Base-by-base conservation (phyloP, 2,329 filamentous ascomycete species). In the Lachnellula suecica region DNA sequence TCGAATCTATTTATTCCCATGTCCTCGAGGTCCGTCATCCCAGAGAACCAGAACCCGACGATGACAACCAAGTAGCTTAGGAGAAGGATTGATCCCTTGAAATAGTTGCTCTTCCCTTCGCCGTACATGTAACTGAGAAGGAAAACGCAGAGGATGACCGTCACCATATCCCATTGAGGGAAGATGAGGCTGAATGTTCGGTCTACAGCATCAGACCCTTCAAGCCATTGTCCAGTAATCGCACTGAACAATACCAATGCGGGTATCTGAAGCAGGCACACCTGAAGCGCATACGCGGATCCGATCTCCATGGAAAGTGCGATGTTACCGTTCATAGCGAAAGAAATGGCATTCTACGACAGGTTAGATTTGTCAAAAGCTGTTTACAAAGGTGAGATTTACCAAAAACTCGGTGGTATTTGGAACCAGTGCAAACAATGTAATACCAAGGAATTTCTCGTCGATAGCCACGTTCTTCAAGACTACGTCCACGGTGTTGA, bases 261-360 rank as follows among this genome's bases (percentile, higher is more conserved):
- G 0, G 94, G 94, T 19, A 97, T 92, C 68, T 99, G 94, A 19
- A 99, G 79, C 24, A 99, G 79, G 68, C 93, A 97, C 45, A 99
- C 94, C 71, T 99, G 94, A 40, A 99, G 78, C 2, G 94, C 94
- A 67, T 99, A 99, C 2, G 93, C 93, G 1, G 92, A 97, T 61
- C 94, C 94, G 62, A 99, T 99, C 68, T 99, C 94, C 94, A 99
- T 99, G 34, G 91, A 97, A 17, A 99, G 76, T 0, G 94, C 94
- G 70, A 99, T 97, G 70, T 99, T 99, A 54, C 94, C 94, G 67
- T 99, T 97, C 93, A 99, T 99, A 49, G 94, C 94, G 69, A 99
- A 99, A 0, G 92, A 97, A 54, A 99, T 99, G 68, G 93, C 94
- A 71, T 99, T 99, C 85, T 66, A 47, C 1, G 34, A 35, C 42